These are phyloP conservation scores for Groenewaldozyma salmanticensis DNA, from an alignment of 805 yeast genomes.

Conservation along the genomic window DNA sequence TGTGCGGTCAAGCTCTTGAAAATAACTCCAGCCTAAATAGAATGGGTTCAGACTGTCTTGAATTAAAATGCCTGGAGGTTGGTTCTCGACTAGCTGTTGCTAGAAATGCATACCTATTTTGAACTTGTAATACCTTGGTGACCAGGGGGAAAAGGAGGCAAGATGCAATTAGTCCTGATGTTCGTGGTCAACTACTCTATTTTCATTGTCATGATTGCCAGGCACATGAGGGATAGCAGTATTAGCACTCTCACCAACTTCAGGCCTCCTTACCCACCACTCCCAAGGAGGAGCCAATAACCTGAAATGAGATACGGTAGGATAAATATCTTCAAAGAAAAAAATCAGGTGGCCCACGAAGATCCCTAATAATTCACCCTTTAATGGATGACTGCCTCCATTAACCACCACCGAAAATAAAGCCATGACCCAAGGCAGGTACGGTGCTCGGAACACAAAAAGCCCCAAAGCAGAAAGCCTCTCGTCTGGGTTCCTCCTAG, in stretches of 20 bases:
- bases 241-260: neutral
- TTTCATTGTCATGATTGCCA: neutral
- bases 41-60: no score
- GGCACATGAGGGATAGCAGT: neutral
- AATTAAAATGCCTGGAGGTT: no score
- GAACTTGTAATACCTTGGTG: no score
- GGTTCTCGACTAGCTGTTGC: no score
- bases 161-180: no score
- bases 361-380: slow-evolving; percentile 29
- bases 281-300: slow-evolving; percentile 36
- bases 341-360: slow-evolving; percentile 35
- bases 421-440: slow-evolving; percentile 34
- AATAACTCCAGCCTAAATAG: no score
- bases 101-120: no score
- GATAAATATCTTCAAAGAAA: slow-evolving; percentile 34
- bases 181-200: no score
- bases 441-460: slow-evolving; percentile 33
- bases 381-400: slow-evolving; percentile 6
- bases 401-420: slow-evolving; percentile 19
- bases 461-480: slow-evolving; percentile 34
- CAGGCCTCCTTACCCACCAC: slow-evolving; percentile 5
- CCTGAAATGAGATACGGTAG: slow-evolving; percentile 29
- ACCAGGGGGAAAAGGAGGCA: no score
- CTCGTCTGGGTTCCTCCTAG: slow-evolving; percentile 36
- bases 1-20: no score